A percentile compares a stretch with the other conserved stretches of the same genome.
phyloP scores from a whole-genome alignment of 1,284 basidiomycete species.

The Ustilago lituana region DNA sequence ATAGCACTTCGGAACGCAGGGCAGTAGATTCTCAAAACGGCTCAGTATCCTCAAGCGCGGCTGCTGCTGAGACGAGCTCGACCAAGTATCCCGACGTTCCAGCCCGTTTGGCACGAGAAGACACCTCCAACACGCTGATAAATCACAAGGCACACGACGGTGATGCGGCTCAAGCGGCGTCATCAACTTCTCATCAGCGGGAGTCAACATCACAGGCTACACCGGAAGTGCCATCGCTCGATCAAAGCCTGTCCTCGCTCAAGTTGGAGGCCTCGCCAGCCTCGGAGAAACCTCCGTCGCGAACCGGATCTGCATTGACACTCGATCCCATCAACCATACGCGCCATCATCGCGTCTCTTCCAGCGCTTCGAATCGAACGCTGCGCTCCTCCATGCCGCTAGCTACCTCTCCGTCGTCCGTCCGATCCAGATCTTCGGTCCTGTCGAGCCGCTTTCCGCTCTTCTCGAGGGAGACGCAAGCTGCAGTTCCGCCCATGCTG shows the following conservation, averaged over 20 bases:
- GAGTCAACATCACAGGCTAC: constrained; percentile 4
- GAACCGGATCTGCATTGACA: constrained; percentile 15
- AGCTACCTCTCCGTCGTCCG: constrained; percentile 45
- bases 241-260: constrained; percentile 19
- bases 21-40: neutral
- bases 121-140: constrained; percentile 37
- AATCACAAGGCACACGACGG: neutral
- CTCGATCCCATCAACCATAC: constrained; percentile 18
- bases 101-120: constrained; percentile 14
- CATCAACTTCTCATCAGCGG: constrained; percentile 3
- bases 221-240: constrained; percentile 15
- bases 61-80: constrained; percentile 1
- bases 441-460: constrained; percentile 40
- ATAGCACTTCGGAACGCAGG: constrained; percentile 5
- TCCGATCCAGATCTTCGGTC: constrained; percentile 47
- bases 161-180: neutral
- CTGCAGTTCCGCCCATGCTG: constrained; percentile 53
- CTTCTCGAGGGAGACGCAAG: constrained; percentile 38
- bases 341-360: constrained; percentile 38
- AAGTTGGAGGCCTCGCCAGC: constrained; percentile 18
- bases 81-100: constrained; percentile 2
- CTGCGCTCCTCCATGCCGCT: constrained; percentile 33
- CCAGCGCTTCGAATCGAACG: constrained; percentile 47
- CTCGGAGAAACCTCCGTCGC: constrained; percentile 5
- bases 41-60: neutral